Evolutionary conservation across 495 filamentous ascomycete genomes (phyloP), one percentile per base, ranked within the genome.

Genomic region (Penicillium longicatenatum): DNA sequence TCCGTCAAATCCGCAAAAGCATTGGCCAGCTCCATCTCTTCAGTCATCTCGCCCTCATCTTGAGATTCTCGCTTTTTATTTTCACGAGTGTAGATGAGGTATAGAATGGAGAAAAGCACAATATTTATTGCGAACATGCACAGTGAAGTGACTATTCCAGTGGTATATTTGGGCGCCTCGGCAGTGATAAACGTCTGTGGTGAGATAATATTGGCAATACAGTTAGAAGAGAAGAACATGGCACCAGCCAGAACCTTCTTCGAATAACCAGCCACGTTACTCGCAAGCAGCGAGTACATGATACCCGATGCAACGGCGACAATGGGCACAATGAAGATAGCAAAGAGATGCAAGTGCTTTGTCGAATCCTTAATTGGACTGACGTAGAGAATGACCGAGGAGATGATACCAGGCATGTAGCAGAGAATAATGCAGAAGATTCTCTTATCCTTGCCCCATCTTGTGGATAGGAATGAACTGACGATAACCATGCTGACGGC

Each of bases 171-270:
- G 3, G 47, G 52, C 5, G 52, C 52, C 22, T 60, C 20, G 3
- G 39, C 20, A 4, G 41, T 19, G 31, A 60, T 39, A 35, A 52
- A 56, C 4, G 53, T 55, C 41, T 60, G 58, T 11, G 58, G 52
- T n/a, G 41, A 51, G 17, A 79, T 75, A 48, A 82, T 82, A 45
- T 83, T 84, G 1, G 81, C 82, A 0, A 73, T 70, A 56, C 82
- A 85, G 56, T 84, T 85, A 0, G 70, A 76, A n/a, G 86, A 81
- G 16, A 88, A 69, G 55, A 82, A 86, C 59, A 88, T 71, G 7
- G 83, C 81, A 6, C 81, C 82, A 11, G 84, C 78, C 0, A 84
- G 85, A 0, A 84, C 86, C 67, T 87, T 87, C 70, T 87, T 87
- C 6, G 85, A 86, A 65, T 84, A 87, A 31, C 84, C 84, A 3